Percentiles rank a stretch among this genome's conserved stretches.
phyloP scores from a whole-genome alignment of 352 stramenopile species.

The Phytophthora cactorum region DNA sequence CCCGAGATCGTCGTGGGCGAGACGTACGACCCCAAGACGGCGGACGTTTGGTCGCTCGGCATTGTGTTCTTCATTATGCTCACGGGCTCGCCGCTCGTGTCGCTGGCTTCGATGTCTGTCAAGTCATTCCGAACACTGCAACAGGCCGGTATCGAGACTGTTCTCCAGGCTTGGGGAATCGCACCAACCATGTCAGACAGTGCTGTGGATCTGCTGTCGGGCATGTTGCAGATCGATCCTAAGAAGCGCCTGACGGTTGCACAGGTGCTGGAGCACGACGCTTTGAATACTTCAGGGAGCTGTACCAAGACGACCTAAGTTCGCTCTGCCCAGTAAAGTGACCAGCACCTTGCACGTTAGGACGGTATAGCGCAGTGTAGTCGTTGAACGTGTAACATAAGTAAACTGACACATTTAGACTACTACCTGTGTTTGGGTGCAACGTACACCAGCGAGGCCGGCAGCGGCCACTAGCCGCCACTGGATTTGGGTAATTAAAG shows the following conservation, averaged over 20 bases:
- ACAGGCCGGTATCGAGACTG: conserved; percentile 29
- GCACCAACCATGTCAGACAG: conserved; percentile 22
- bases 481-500: not conserved
- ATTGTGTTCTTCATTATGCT: conserved; percentile 78
- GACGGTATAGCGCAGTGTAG: conserved; percentile 4
- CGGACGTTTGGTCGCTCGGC: conserved; percentile 70
- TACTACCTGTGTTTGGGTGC: not conserved
- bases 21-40: conserved; percentile 46
- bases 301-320: conserved; percentile 5
- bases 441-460: not conserved
- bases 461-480: not conserved
- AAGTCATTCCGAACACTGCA: conserved; percentile 39
- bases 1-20: conserved; percentile 47
- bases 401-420: not conserved
- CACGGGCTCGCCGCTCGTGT: conserved; percentile 55
- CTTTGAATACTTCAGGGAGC: conserved; percentile 6
- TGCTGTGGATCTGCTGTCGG: conserved; percentile 29
- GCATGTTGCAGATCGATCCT: conserved; percentile 39
- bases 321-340: conserved; percentile 7
- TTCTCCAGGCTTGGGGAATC: conserved; percentile 43
- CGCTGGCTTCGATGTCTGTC: conserved; percentile 35
- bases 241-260: conserved; percentile 32
- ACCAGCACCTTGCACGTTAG: not conserved
- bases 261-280: conserved; percentile 26
- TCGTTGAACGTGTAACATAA: not conserved